Base-by-base conservation (phyloP, 164 flowering plant species). In the Amborella trichopoda region DNA sequence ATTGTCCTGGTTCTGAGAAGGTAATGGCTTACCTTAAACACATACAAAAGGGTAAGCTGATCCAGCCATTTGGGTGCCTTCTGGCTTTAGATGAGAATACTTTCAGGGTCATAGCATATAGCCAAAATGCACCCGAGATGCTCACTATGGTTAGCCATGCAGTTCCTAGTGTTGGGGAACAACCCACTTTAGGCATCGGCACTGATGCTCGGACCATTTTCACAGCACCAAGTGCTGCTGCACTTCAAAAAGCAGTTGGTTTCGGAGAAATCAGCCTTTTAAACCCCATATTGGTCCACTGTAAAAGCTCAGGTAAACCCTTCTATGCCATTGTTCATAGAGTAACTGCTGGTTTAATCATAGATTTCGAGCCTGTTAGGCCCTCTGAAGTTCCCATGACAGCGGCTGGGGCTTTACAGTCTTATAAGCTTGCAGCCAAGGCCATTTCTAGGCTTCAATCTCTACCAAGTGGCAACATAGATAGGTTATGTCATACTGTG, bases 111-210 rank as follows among this genome's bases (percentile, higher is more conserved):
- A 71, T 80, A 48, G 95, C 95, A 32, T 85, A 74, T 56, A 85
- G 95, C 40, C 88, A 85, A 52, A 85, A 81, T 68, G 91, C 91
- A 9, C 80, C 91, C 14, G 95, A 85, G 47, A 72, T 85, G 91
- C 71, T 85, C 41, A 81, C 91, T 23, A 75, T 72, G 88, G 80
- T 77, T 25, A 81, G 75, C 49, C 88, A 85, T 64, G 80, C 95
- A 0, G 95, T 85, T 37, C 95, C 95, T 2, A 81, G 93, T 49
- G 86, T 81, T 24, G 93, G 93, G 5, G 93, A 84, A 26, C 66
- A 58, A 50, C 84, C 94, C 0, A 72, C 69, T 44, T 72, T 82
- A 3, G 86, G 86, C 45, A 69, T 80, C 39, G 91, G 95, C 40
- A 80, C 85, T 33, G 91, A 85, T 50, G 54, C 81, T 36, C 71